phyloP scores from a whole-genome alignment of 2,329 filamentous ascomycete genomes.

The Penicillium thymicola region DNA sequence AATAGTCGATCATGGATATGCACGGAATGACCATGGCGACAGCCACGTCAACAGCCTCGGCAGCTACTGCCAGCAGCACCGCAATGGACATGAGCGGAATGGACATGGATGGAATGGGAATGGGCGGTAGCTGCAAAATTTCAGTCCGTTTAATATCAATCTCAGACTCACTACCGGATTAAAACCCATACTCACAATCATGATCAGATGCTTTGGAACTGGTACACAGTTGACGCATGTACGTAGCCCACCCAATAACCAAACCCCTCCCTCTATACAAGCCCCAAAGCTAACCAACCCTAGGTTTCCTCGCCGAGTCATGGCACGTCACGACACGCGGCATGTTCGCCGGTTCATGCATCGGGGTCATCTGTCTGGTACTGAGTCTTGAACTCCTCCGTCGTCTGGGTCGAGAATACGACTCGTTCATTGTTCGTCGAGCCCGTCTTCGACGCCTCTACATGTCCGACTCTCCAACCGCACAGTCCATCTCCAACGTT shows the following conservation, averaged over 20 bases:
- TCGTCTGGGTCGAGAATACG: constrained; percentile 68
- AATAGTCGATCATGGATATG: neutral
- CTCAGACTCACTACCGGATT: neutral
- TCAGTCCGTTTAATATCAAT: neutral
- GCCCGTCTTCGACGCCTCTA: constrained; percentile 34
- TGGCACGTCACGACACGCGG: constrained; percentile 69
- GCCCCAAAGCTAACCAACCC: neutral
- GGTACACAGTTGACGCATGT: constrained; percentile 24
- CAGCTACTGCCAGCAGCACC: neutral
- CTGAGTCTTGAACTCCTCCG: constrained; percentile 70
- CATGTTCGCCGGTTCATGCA: constrained; percentile 77
- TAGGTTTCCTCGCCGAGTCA: constrained; percentile 62
- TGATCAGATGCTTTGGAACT: constrained; percentile 26
- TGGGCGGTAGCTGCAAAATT: constrained; percentile 4
- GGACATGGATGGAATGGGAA: neutral
- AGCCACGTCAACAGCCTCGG: neutral
- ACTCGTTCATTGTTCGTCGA: constrained; percentile 61
- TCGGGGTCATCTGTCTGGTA: constrained; percentile 72
- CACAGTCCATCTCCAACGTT: neutral
- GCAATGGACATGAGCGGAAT: neutral
- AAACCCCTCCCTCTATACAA: neutral
- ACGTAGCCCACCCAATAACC: neutral
- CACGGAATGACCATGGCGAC: constrained; percentile 1
- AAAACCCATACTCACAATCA: neutral
- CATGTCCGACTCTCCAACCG: neutral